Percentiles rank a stretch among this genome's conserved stretches.
These are phyloP conservation scores for Fraxinus sp. DNA, from an alignment of 305 asterid species.

Conservation along the genomic window DNA sequence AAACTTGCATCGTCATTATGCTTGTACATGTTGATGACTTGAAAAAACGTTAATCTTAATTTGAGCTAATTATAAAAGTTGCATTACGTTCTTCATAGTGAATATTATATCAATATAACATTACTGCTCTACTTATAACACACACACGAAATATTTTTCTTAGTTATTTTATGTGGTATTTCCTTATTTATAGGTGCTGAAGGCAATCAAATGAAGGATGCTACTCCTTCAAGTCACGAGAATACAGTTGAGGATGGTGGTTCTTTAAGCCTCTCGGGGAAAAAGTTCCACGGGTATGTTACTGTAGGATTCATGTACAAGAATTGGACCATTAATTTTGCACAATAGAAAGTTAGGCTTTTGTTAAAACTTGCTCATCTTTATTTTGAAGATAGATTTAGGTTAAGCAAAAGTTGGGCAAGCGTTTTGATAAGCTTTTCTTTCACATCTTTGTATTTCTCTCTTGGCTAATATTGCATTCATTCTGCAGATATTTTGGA, in stretches of 20 bases:
- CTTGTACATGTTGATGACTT: neutral
- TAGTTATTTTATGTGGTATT: slow-evolving; percentile 20
- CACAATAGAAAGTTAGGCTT: neutral
- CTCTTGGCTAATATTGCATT: neutral
- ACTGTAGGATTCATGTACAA: neutral
- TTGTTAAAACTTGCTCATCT: slow-evolving; percentile 4
- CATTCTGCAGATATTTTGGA: neutral
- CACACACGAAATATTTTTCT: neutral
- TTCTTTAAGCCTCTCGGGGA: slow-evolving; percentile 36
- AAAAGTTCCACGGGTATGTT: slow-evolving; percentile 77
- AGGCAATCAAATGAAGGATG: slow-evolving; percentile 51
- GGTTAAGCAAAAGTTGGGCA: neutral
- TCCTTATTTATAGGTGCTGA: slow-evolving; percentile 48
- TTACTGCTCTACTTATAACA: neutral
- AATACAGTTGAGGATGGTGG: slow-evolving; percentile 41
- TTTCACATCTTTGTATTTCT: neutral
- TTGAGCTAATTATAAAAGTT: neutral
- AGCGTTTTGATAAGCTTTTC: neutral
- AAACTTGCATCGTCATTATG: neutral
- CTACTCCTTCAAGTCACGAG: slow-evolving; percentile 56
- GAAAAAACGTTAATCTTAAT: neutral
- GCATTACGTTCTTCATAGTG: neutral
- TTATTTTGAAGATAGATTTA: neutral
- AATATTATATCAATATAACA: neutral
- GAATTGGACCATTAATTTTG: neutral